These are phyloP conservation scores for Laburnicola sp. DNA, from an alignment of 2,329 filamentous ascomycete species.

Conservation along the genomic window DNA sequence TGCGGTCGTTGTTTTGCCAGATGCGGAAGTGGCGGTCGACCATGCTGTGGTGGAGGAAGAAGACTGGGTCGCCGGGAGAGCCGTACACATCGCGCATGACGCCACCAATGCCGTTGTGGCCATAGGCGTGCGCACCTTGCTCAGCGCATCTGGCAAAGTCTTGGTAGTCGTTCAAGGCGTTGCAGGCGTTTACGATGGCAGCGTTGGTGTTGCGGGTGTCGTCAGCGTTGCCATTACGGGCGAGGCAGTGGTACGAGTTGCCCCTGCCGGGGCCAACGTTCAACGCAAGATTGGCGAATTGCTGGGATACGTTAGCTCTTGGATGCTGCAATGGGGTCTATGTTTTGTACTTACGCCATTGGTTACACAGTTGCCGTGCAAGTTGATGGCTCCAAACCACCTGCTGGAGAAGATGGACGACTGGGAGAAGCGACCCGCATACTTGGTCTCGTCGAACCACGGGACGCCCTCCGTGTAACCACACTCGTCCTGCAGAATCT, in stretches of 20 bases:
- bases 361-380: conserved; percentile 34
- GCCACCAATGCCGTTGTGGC: conserved; percentile 42
- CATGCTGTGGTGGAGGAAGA: conserved; percentile 56
- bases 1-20: conserved; percentile 48
- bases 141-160: conserved; percentile 37
- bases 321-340: too few species aligned
- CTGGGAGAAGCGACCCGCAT: conserved; percentile 33
- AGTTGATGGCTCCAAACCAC: conserved; percentile 32
- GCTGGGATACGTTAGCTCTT: conserved; percentile 17
- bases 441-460: conserved; percentile 44
- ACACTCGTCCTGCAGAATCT: conserved; percentile 48
- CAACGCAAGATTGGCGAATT: conserved; percentile 36
- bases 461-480: conserved; percentile 47
- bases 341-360: conserved; percentile 43
- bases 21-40: conserved; percentile 57
- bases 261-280: conserved; percentile 37
- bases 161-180: conserved; percentile 25
- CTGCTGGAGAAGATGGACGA: conserved; percentile 35
- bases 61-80: conserved; percentile 44
- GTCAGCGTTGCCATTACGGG: conserved; percentile 31
- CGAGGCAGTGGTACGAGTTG: conserved; percentile 36
- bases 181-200: conserved; percentile 34
- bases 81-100: conserved; percentile 39
- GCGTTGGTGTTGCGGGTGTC: conserved; percentile 28
- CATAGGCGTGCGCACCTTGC: conserved; percentile 37